Base-by-base conservation (phyloP, 139 green algal species). In the Ettlia oleoabundans region DNA sequence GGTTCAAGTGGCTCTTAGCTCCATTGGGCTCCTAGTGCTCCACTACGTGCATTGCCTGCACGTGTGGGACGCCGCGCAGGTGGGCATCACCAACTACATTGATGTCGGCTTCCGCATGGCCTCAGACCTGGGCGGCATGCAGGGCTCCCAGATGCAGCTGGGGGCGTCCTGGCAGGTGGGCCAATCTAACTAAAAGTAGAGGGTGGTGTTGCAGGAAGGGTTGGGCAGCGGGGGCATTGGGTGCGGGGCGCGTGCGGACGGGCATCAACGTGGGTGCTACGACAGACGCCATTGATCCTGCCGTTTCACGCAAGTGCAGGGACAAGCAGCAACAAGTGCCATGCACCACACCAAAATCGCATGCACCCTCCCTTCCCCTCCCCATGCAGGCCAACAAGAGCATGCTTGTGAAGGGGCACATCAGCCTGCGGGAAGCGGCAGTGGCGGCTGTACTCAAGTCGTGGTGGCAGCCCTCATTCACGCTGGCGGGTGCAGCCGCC, bases 41-140 rank as follows among this genome's bases (percentile, higher is more conserved):
- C n/a, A n/a, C n/a, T n/a, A 8, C 41, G 18, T 71, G 21, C 15
- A 42, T 35, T 35, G 28, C 6, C 19, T 26, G 68, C 82, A 37
- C 80, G 90, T 40, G n/a, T n/a, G n/a, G n/a, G n/a, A n/a, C 47
- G 10, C 47, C 47, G 13, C 47, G 47, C 91, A 96, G 21, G 94
- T 96, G 30, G 94, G 91, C 51, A 95, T 97, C 82, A 95, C 92
- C 55, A 96, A 95, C 85, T 97, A 96, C 82, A 63, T 97, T 0
- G 91, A 97, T 81, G 13, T 96, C 2, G 94, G 92, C 15, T 77
- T 96, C 43, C 88, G 77, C 67, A 87, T 83, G 72, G 73, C 70
- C 18, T 82, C 84, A 2, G 65, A 80, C 80, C 30, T 91, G 4
- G 32, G 7, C 4, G 38, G 53, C 26, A 33, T 7, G 33, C 65